phyloP scores from a whole-genome alignment of 768 basidiomycete genomes.

The Suillus ampliporus region DNA sequence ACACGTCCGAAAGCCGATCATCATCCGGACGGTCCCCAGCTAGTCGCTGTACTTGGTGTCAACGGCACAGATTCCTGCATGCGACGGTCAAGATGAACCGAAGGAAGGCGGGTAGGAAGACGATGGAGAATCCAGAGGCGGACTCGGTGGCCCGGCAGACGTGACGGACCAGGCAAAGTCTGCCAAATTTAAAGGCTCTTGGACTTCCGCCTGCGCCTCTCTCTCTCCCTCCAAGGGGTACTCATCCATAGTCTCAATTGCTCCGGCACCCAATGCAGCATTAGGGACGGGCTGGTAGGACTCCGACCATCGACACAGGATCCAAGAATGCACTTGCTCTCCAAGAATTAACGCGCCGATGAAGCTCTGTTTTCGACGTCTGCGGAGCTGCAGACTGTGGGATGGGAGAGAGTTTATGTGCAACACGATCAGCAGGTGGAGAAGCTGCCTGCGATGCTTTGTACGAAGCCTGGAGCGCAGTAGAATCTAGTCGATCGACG shows the following conservation, averaged over 20 bases:
- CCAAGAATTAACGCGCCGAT: constrained; percentile 69
- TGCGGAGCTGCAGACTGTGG: constrained; percentile 65
- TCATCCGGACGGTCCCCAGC: constrained; percentile 61
- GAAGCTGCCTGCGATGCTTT: constrained; percentile 26
- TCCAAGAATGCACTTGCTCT: constrained; percentile 58
- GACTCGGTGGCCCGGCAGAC: constrained; percentile 64
- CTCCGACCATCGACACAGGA: constrained; percentile 52
- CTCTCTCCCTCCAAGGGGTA: constrained; percentile 27
- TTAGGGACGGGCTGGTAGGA: constrained; percentile 26
- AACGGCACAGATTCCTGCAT: constrained; percentile 60
- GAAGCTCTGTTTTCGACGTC: constrained; percentile 56
- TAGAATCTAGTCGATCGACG: constrained; percentile 63
- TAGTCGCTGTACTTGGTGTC: constrained; percentile 51
- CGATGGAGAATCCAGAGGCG: constrained; percentile 44
- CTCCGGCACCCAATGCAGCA: constrained; percentile 16
- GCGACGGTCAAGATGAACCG: constrained; percentile 62
- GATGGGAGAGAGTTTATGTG: constrained; percentile 60
- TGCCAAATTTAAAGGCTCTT: constrained; percentile 53
- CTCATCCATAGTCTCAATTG: constrained; percentile 27
- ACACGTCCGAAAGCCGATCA: constrained; percentile 39
- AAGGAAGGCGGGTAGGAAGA: constrained; percentile 49
- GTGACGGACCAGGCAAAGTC: constrained; percentile 76
- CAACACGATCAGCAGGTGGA: constrained; percentile 30
- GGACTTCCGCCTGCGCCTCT: constrained; percentile 28
- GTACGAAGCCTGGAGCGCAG: constrained; percentile 44